Evolutionary conservation across 768 basidiomycete species (phyloP).

Genomic region (Glaciozyma antarctica): DNA sequence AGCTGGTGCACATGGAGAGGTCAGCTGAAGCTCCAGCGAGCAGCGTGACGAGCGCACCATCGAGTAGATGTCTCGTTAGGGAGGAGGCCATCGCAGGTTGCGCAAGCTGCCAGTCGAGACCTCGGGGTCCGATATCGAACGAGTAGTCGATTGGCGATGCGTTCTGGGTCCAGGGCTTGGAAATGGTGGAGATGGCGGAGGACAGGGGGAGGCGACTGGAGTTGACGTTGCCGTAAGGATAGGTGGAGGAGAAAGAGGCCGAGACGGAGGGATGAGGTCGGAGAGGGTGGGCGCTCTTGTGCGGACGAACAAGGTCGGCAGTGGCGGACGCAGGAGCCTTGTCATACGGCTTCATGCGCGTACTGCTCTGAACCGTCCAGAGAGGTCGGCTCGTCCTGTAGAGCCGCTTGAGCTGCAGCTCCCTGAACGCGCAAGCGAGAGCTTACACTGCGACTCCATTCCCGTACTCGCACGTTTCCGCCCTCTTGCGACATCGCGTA

Average conservation of each 20-base stretch:
- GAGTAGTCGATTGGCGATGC: constrained; percentile 2
- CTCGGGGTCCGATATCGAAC: constrained; percentile 11
- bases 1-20: background rate
- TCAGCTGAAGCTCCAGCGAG: background rate
- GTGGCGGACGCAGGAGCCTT: background rate
- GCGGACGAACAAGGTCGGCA: too few species aligned
- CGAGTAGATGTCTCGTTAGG: constrained; percentile 20
- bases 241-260: background rate
- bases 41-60: background rate
- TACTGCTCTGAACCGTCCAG: background rate
- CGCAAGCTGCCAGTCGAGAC: constrained; percentile 24
- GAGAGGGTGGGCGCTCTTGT: background rate
- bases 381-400: background rate
- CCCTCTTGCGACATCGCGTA: background rate
- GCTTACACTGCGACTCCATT: background rate
- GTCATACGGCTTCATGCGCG: background rate
- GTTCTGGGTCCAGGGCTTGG: background rate
- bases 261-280: background rate
- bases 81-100: constrained; percentile 24
- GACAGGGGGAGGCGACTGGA: background rate
- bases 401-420: background rate
- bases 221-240: background rate
- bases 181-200: background rate
- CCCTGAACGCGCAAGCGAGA: background rate
- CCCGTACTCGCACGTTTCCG: background rate